These are phyloP conservation scores for Saitozyma sp. DNA, from an alignment of 768 basidiomycete genomes.

Conservation along the genomic window DNA sequence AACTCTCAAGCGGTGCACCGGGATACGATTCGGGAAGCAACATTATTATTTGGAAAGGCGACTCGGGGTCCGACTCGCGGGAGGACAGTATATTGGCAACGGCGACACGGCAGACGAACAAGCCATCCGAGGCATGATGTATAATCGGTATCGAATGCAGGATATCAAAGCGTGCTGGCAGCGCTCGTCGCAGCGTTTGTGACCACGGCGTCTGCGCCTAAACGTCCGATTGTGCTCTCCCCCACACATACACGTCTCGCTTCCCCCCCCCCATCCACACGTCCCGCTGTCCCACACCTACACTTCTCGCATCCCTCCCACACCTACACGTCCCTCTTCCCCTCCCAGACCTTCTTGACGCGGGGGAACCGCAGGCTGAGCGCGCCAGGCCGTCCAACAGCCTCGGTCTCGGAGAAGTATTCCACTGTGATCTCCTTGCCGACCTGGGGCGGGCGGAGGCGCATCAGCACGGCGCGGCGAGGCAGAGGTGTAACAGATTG, in stretches of 20 bases:
- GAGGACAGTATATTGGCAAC: no score
- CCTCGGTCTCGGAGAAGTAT: conserved; percentile 45
- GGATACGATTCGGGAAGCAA: no score
- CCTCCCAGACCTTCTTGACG: conserved; percentile 46
- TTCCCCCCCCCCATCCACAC: background rate
- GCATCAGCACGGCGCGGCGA: background rate
- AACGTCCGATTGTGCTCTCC: background rate
- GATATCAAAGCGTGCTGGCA: no score
- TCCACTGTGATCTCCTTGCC: conserved; percentile 50
- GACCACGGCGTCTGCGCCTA: background rate
- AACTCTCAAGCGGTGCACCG: no score
- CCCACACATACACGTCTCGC: background rate
- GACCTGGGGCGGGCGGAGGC: conserved; percentile 15
- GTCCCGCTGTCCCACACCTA: conserved; percentile 13
- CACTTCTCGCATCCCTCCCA: background rate
- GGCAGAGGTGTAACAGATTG: no score
- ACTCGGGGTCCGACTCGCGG: no score
- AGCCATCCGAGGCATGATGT: no score
- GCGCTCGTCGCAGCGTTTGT: background rate
- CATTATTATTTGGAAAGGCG: no score
- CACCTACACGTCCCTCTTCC: conserved; percentile 26
- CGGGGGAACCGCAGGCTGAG: conserved; percentile 46
- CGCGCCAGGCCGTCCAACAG: conserved; percentile 21
- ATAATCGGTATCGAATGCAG: no score
- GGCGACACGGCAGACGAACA: no score